Conservation (phyloP, 2,329 filamentous ascomycete genomes). For the Escovopsis sp. region DNA sequence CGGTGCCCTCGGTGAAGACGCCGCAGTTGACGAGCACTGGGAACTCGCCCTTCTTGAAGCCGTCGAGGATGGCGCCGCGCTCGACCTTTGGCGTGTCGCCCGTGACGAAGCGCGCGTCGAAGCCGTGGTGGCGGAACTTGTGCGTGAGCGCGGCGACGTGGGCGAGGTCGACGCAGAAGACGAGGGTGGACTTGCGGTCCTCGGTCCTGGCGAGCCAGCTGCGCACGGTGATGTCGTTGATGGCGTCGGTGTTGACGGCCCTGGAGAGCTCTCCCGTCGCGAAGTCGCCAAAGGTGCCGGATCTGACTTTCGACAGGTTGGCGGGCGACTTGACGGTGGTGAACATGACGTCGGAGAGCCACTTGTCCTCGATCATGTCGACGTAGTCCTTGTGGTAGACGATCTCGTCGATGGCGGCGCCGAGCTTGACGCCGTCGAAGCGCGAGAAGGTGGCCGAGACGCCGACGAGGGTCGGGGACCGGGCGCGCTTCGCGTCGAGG, state of each 20-base stretch:
- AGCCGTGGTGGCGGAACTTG: slow-evolving; percentile 60
- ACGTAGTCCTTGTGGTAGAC: slow-evolving; percentile 75
- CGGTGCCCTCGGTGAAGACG: slow-evolving; percentile 93
- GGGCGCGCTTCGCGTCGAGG: slow-evolving; percentile 33
- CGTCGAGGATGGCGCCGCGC: slow-evolving; percentile 55
- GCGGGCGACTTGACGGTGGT: slow-evolving; percentile 79
- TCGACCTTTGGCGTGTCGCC: slow-evolving; percentile 59
- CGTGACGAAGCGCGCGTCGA: slow-evolving; percentile 80
- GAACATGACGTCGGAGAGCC: slow-evolving; percentile 84
- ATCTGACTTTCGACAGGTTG: slow-evolving; percentile 58
- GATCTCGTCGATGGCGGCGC: slow-evolving; percentile 81
- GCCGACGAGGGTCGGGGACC: slow-evolving; percentile 58
- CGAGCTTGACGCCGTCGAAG: slow-evolving; percentile 71
- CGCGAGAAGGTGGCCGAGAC: slow-evolving; percentile 72
- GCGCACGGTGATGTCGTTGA: slow-evolving; percentile 73
- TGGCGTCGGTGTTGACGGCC: slow-evolving; percentile 66
- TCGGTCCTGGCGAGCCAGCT: slow-evolving; percentile 70
- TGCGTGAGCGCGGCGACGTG: slow-evolving; percentile 65
- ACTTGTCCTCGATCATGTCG: slow-evolving; percentile 68
- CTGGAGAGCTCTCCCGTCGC: slow-evolving; percentile 60
- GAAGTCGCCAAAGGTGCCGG: slow-evolving; percentile 57
- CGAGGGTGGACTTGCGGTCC: slow-evolving; percentile 68
- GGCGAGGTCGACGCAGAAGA: slow-evolving; percentile 83
- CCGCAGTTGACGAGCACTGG: slow-evolving; percentile 89
- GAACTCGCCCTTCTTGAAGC: slow-evolving; percentile 63